phyloP scores from a whole-genome alignment of 345 rosid genomes.

The Eucalyptus albens region DNA sequence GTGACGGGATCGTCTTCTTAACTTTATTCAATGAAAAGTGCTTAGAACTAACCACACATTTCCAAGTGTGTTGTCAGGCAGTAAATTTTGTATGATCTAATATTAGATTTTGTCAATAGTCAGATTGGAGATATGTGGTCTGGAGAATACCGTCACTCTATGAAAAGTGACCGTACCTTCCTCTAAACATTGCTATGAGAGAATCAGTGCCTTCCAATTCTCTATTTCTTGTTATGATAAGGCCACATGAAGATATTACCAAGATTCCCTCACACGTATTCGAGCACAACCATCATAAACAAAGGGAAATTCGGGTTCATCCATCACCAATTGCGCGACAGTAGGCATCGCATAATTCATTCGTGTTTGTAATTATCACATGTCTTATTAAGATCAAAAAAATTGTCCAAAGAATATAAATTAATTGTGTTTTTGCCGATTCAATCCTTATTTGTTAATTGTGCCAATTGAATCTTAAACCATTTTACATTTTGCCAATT shows the following conservation, averaged over 20 bases:
- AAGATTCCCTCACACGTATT: neutral
- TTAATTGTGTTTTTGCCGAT: rapidly evolving
- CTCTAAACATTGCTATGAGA: neutral
- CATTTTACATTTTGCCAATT: neutral
- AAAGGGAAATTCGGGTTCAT: neutral
- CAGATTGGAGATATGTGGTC: no score
- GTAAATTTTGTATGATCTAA: no score
- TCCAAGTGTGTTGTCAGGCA: no score
- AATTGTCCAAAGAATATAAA: no score
- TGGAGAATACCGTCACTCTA: no score
- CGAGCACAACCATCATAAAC: neutral
- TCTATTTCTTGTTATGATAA: neutral
- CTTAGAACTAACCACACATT: no score
- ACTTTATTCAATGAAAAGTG: no score
- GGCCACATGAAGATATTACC: neutral
- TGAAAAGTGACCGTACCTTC: no score
- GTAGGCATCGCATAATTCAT: neutral
- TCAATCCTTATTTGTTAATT: neutral
- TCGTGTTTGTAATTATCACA: neutral
- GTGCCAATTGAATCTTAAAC: neutral
- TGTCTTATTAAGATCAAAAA: neutral
- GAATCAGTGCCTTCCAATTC: neutral
- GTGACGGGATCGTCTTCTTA: no score
- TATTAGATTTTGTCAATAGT: no score
- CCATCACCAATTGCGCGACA: neutral